Conservation (phyloP, 2,329 filamentous ascomycete species). For the Dissoconium aciculare region DNA sequence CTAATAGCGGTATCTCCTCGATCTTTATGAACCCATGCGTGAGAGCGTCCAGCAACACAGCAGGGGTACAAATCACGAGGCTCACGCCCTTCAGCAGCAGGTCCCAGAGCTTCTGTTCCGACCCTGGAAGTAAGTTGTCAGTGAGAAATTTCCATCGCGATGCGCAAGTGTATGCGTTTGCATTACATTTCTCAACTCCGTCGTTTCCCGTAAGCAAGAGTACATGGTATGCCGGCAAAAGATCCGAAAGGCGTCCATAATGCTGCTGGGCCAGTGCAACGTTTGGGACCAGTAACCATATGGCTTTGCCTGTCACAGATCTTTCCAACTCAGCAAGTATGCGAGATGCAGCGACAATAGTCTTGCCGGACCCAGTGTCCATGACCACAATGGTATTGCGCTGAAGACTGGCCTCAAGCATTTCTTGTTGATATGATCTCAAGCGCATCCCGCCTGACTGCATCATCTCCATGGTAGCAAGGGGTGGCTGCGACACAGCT, state of each 20-base stretch:
- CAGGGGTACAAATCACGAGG: conserved; percentile 65
- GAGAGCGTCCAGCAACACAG: conserved; percentile 60
- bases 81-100: conserved; percentile 47
- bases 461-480: conserved; percentile 38
- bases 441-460: conserved; percentile 38
- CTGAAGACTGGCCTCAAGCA: conserved; percentile 32
- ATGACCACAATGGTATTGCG: conserved; percentile 35
- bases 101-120: conserved; percentile 51
- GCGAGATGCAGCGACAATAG: conserved; percentile 32
- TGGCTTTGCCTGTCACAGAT: conserved; percentile 22
- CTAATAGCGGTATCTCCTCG: conserved; percentile 47
- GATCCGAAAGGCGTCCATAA: conserved; percentile 20
- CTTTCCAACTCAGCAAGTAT: conserved; percentile 30
- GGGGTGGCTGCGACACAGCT: conserved; percentile 38
- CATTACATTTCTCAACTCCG: conserved; percentile 58
- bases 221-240: conserved; percentile 37
- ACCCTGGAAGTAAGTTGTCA: conserved; percentile 65
- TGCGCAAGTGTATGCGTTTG: conserved; percentile 49
- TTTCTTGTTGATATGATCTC: conserved; percentile 35
- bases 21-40: conserved; percentile 59
- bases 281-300: neutral
- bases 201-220: conserved; percentile 53
- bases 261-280: conserved; percentile 34
- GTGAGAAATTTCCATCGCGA: conserved; percentile 50
- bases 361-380: conserved; percentile 37